Percentiles rank a stretch among this genome's conserved stretches.
These are phyloP conservation scores for Cymodocea nodosa DNA, from an alignment of 116 monocot species.

Conservation along the genomic window DNA sequence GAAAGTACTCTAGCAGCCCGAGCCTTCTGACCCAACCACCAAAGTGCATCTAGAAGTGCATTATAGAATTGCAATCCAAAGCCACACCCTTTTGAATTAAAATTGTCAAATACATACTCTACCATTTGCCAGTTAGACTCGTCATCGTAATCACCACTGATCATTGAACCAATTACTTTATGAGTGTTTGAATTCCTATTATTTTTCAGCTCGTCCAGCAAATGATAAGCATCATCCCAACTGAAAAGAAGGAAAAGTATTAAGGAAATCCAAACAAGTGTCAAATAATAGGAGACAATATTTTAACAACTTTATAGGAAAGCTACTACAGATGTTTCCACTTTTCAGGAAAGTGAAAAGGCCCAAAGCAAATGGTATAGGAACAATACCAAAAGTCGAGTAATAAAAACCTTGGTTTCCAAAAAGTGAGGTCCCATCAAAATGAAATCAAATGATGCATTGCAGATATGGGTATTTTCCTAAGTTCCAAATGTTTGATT, in stretches of 20 bases:
- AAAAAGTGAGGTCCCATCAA: too few species aligned
- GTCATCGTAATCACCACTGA: slow-evolving; percentile 83
- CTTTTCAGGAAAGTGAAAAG: too few species aligned
- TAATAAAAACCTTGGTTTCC: too few species aligned
- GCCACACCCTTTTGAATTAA: slow-evolving; percentile 70
- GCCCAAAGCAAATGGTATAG: too few species aligned
- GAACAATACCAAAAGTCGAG: too few species aligned
- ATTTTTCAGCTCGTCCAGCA: slow-evolving; percentile 77
- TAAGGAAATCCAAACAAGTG: too few species aligned
- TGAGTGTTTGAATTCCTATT: slow-evolving; percentile 59
- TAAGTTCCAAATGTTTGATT: too few species aligned
- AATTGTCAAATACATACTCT: slow-evolving; percentile 76
- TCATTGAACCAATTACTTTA: slow-evolving; percentile 83
- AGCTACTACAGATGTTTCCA: too few species aligned
- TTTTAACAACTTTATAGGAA: too few species aligned
- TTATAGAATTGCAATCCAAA: slow-evolving; percentile 71
- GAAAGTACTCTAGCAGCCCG: slow-evolving; percentile 54
- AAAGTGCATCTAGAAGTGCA: slow-evolving; percentile 77
- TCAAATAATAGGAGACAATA: too few species aligned
- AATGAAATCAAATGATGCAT: too few species aligned
- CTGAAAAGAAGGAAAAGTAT: slow-evolving; percentile 20
- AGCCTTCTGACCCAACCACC: slow-evolving; percentile 87
- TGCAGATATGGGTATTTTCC: too few species aligned
- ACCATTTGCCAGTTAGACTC: slow-evolving; percentile 99
- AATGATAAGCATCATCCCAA: slow-evolving; percentile 64